phyloP scores from a whole-genome alignment of 1,284 basidiomycete species.

The Volvariella surrecta region DNA sequence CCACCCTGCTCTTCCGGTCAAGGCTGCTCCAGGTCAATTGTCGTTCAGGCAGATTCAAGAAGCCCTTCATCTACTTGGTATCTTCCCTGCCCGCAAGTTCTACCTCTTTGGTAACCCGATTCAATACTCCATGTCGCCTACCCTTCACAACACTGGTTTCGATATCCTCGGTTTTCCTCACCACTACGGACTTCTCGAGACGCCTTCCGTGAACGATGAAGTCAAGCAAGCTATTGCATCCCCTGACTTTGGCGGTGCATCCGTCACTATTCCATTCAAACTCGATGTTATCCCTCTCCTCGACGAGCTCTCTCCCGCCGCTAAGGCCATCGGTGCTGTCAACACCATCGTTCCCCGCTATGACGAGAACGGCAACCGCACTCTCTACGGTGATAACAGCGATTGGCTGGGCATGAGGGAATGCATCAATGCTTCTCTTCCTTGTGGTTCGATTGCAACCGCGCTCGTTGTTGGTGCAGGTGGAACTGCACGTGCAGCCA shows the following conservation, averaged over 20 bases:
- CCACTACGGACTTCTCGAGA: constrained; percentile 74
- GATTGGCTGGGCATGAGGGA: constrained; percentile 85
- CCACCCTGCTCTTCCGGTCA: constrained; percentile 75
- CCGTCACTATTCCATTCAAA: constrained; percentile 94
- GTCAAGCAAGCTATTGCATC: constrained; percentile 57
- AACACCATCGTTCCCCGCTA: constrained; percentile 76
- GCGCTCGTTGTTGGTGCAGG: constrained; percentile 88
- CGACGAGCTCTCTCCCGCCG: constrained; percentile 71
- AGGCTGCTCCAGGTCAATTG: constrained; percentile 90
- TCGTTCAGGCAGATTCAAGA: constrained; percentile 82
- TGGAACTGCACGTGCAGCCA: constrained; percentile 86
- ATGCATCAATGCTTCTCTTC: constrained; percentile 34
- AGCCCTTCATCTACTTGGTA: constrained; percentile 76
- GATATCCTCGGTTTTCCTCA: constrained; percentile 77
- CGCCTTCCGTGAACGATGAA: constrained; percentile 53
- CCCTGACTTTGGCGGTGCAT: constrained; percentile 87
- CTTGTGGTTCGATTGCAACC: constrained; percentile 29
- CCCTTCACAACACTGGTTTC: constrained; percentile 90
- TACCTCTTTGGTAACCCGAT: constrained; percentile 91
- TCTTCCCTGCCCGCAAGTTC: constrained; percentile 65
- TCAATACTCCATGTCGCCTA: constrained; percentile 84
- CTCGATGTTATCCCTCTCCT: constrained; percentile 79
- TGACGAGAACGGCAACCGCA: constrained; percentile 33
- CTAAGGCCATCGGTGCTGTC: constrained; percentile 81
- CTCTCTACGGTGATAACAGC: constrained; percentile 84